Evolutionary conservation across 306 rosid species (phyloP), one percentile per base, ranked within the genome.

Genomic region (Castanea crenata): DNA sequence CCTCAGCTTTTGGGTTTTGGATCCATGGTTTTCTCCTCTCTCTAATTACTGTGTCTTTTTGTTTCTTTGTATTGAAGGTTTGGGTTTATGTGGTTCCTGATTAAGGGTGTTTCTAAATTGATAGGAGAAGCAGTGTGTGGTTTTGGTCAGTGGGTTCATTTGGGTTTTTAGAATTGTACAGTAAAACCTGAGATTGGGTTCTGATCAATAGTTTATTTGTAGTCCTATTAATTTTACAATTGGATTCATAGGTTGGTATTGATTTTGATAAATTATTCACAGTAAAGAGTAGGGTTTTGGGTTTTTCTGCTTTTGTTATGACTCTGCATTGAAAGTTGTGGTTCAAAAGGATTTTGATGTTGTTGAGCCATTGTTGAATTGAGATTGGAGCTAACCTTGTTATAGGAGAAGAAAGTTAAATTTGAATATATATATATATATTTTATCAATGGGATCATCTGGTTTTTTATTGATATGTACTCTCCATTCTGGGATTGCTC

Each of bases 401-500:
- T 56, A 31, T 12, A n/a, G 62, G 38, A 58, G 73, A 31, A 32
- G 73, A 83, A 72, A 69, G 44, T 59, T 55, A 3, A 64, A 67
- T 57, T 57, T 41, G 11, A 41, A 41, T 41, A 0, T 38, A 64
- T 46, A 71, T 58, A 77, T 79, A 21, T 21, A 21, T 21, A 21
- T 21, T 69, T 49, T 55, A 64, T 59, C 35, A 77, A 91, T 92
- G 97, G 86, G 90, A 31, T 84, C 92, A 54, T 78, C 92, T 41
- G 91, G 91, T 67, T 94, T 94, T 82, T 76, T 84, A 75, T 14
- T 87, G 34, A 85, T 85, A 41, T 92, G 99, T 82, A 49, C 85
- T 85, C 97, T 94, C 29, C 99, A 94, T 76, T 90, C 99, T 80
- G 65, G 86, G 61, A 72, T 92, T 52, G 93, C 95, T 81, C 81